Evolutionary conservation across 2,329 filamentous ascomycete genomes (phyloP), one percentile per base, ranked within the genome.

Genomic region (Plenodomus biglobosus): DNA sequence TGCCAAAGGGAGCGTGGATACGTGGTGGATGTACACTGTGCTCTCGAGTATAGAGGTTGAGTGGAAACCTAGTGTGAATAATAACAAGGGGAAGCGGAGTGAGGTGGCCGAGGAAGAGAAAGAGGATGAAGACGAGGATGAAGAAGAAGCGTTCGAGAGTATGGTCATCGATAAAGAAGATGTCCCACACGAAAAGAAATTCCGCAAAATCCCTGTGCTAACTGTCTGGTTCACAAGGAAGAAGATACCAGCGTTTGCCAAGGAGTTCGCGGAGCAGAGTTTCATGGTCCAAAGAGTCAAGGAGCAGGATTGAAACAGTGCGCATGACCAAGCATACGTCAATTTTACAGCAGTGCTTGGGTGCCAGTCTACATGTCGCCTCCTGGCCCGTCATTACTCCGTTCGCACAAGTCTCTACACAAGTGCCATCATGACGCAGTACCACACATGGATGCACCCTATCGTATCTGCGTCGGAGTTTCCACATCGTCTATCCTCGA

Each of bases 181-280:
- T 2, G n/a, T n/a, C n/a, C n/a, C n/a, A n/a, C 16, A 16, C 11
- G 42, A 30, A 40, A 36, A 16, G 20, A 38, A 47, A 27, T 50
- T 15, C 43, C 52, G 40, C 24, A 57, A 40, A 8, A 30, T 51
- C 15, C 59, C 61, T 0, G 55, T 64, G 10, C 39, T 64, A 2
- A 63, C 59, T 1, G 44, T 61, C 1, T 64, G 61, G 61, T 47
- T 64, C 38, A 56, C 55, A 15, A 58, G 41, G 44, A 58, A 42
- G 35, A 42, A 24, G 21, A 54, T 63, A 34, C 38, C 49, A 2
- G 52, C 39, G 7, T 60, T 62, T 27, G 46, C 40, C 27, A 46
- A 50, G 2, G 53, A 43, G 7, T 63, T 63, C 42, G 59, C 59
- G 16, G 59, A 62, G 41, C 50, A 61, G 18, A 34, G 36, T 17